Evolutionary conservation across 129 eudicot genomes (phyloP).

Genomic region (Heracleum sosnowskyi): DNA sequence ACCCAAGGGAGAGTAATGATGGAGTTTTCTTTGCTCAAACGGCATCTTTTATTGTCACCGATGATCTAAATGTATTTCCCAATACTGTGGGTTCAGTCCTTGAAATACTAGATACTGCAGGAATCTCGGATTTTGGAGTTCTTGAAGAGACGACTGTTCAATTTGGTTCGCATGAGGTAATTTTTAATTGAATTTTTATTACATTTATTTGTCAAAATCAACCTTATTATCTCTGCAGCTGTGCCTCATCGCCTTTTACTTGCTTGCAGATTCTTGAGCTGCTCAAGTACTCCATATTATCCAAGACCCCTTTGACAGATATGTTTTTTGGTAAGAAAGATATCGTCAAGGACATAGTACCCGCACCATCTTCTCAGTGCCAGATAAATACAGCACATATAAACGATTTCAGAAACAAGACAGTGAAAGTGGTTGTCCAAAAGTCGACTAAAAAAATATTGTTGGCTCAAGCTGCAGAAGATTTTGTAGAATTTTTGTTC

Average conservation of each 20-base stretch:
- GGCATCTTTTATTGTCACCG: background rate
- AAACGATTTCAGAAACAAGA: background rate
- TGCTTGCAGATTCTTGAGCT: constrained; percentile 24
- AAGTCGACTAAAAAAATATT: constrained; percentile 34
- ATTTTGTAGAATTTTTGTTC: constrained; percentile 42
- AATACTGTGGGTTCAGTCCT: background rate
- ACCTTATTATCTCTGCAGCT: background rate
- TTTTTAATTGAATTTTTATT: no score
- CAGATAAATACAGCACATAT: background rate
- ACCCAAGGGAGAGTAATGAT: background rate
- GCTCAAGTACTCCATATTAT: constrained; percentile 26
- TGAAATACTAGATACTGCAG: background rate
- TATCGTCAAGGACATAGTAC: background rate
- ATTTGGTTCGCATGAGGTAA: background rate
- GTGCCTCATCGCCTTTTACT: background rate
- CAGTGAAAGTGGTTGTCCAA: constrained; percentile 23
- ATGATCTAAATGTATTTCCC: constrained; percentile 7
- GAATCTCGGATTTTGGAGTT: background rate
- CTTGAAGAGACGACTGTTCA: constrained; percentile 8
- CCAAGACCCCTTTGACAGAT: constrained; percentile 29
- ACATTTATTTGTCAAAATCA: background rate
- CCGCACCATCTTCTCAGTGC: background rate
- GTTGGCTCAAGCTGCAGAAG: constrained; percentile 30
- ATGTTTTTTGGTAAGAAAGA: constrained; percentile 8
- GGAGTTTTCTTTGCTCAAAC: constrained; percentile 19